phyloP scores from a whole-genome alignment of 192 early-diverging fungal species.

The Gonapodya prolifera region DNA sequence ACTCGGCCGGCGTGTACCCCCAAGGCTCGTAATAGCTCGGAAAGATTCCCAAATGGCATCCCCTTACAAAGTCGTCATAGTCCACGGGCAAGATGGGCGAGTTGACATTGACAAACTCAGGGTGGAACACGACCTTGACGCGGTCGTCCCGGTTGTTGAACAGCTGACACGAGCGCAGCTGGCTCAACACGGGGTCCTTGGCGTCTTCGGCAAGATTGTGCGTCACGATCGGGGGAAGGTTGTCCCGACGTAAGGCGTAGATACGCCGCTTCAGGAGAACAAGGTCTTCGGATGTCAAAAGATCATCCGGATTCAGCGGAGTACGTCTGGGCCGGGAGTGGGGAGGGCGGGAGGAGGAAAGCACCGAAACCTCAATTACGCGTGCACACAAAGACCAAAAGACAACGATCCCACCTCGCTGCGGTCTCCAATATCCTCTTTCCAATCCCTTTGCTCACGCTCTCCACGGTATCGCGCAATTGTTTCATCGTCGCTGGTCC shows the following conservation, averaged over 20 bases:
- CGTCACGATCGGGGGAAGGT: constrained; percentile 89
- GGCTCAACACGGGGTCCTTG: constrained; percentile 73
- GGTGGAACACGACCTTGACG: constrained; percentile 96
- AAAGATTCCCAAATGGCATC: constrained; percentile 93
- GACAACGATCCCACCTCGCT: constrained; percentile 32
- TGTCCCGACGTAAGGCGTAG: constrained; percentile 78
- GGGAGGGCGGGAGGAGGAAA: too few relatives aligned
- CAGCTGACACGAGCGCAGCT: constrained; percentile 64
- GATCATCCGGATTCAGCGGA: constrained; percentile 52
- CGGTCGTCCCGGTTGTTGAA: constrained; percentile 86
- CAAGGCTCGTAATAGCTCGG: constrained; percentile 94
- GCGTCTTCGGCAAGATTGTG: constrained; percentile 87
- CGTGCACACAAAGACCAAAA: too few relatives aligned
- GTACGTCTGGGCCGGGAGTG: constrained; percentile 31
- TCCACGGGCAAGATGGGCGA: constrained; percentile 86
- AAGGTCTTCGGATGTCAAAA: constrained; percentile 74
- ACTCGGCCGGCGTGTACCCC: constrained; percentile 96
- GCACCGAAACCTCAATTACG: constrained; percentile 9
- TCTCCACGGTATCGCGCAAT: constrained; percentile 77
- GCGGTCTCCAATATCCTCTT: constrained; percentile 82
- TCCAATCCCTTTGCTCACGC: constrained; percentile 73
- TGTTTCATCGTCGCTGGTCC: constrained; percentile 95
- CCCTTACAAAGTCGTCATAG: constrained; percentile 97
- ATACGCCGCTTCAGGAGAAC: constrained; percentile 86
- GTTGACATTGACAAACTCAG: constrained; percentile 94